Evolutionary conservation across 306 rosid species (phyloP).

Genomic region (Neltuma alba): DNA sequence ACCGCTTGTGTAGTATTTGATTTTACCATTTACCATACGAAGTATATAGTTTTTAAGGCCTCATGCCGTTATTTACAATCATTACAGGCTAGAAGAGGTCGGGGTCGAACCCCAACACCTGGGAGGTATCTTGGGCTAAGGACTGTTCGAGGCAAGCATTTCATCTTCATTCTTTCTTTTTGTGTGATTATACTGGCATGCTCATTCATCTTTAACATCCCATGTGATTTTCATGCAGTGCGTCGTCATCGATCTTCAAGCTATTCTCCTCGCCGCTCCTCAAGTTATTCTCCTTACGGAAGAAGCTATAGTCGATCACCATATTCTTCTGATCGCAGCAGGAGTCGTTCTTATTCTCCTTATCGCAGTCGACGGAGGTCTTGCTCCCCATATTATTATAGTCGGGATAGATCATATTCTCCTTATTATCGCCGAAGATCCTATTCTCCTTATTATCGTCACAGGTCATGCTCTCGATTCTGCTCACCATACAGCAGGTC

Average conservation of each 20-base stretch:
- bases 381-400: slow-evolving; percentile 12
- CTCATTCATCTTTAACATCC: background rate
- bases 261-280: slow-evolving; percentile 69
- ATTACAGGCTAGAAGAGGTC: slow-evolving; percentile 79
- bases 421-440: background rate
- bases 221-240: slow-evolving; percentile 25
- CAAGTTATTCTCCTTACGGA: slow-evolving; percentile 66
- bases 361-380: background rate
- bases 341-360: slow-evolving; percentile 55
- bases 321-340: slow-evolving; percentile 44
- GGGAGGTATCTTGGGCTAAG: slow-evolving; percentile 86
- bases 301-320: slow-evolving; percentile 52
- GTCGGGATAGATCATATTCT: background rate
- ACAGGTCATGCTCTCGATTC: slow-evolving; percentile 49
- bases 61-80: slow-evolving; percentile 30
- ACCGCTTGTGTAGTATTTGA: background rate
- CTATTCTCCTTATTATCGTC: slow-evolving; percentile 7
- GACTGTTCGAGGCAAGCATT: slow-evolving; percentile 57
- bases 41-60: background rate
- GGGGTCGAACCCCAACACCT: slow-evolving; percentile 96
- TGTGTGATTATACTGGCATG: background rate
- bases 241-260: slow-evolving; percentile 47
- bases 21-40: background rate
- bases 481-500: slow-evolving; percentile 58
- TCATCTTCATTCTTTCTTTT: background rate